A percentile compares a stretch with the other conserved stretches of the same genome.
Evolutionary conservation across 495 filamentous ascomycete genomes (phyloP).

Genomic region (Xylaria palmicola): DNA sequence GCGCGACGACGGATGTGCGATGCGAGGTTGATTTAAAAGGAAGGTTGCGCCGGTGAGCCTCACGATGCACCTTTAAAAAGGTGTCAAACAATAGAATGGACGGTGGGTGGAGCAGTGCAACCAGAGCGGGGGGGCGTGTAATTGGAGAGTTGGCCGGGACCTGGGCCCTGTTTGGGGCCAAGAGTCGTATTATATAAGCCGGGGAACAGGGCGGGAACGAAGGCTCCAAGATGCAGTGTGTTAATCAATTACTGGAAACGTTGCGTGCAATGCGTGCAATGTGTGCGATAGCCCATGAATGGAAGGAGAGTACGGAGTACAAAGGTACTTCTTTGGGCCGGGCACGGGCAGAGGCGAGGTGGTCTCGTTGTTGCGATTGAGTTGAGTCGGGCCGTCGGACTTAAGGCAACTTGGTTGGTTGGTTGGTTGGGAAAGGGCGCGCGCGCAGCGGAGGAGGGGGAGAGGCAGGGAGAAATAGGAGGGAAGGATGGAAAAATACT

Average conservation of each 20-base stretch:
- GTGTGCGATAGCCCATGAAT: conserved; percentile 13
- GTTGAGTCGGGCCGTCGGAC: conserved; percentile 13
- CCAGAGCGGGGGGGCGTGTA: neutral
- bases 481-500: conserved; percentile 38
- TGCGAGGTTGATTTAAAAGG: neutral
- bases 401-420: conserved; percentile 32
- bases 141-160: conserved; percentile 6
- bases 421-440: conserved; percentile 33
- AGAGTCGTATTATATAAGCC: conserved; percentile 14
- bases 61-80: conserved; percentile 14
- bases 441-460: conserved; percentile 32
- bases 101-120: conserved; percentile 1
- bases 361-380: conserved; percentile 16
- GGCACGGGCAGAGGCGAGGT: too few relatives aligned
- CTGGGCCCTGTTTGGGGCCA: conserved; percentile 25
- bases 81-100: neutral
- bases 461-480: conserved; percentile 39
- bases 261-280: too few relatives aligned
- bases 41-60: conserved; percentile 11
- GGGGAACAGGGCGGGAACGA: conserved; percentile 3
- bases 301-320: conserved; percentile 17
- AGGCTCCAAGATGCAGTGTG: conserved; percentile 4
- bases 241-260: conserved; percentile 17
- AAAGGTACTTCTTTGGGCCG: conserved; percentile 13
- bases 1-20: neutral